phyloP scores from a whole-genome alignment of 345 rosid genomes.

The Gossypium thurberi region DNA sequence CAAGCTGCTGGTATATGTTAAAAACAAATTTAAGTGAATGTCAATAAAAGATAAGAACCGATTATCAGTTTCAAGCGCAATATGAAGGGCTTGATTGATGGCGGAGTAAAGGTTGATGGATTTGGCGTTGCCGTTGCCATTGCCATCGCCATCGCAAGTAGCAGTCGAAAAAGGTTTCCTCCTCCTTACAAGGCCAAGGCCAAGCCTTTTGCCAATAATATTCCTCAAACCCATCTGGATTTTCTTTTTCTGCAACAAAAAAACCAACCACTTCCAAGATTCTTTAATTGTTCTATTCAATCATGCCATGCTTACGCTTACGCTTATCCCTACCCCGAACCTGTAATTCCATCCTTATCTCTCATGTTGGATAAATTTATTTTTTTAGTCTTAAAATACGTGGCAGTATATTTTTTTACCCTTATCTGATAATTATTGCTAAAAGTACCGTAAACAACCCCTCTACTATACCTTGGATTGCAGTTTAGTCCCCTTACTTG shows the following conservation, averaged over 20 bases:
- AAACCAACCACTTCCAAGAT: background rate
- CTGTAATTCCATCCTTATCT: too few relatives aligned
- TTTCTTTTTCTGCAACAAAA: background rate
- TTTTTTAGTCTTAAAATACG: too few relatives aligned
- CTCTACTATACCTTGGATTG: too few relatives aligned
- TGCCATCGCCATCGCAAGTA: background rate
- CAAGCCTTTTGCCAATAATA: background rate
- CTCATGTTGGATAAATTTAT: too few relatives aligned
- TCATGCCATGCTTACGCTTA: background rate
- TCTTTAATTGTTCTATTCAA: background rate
- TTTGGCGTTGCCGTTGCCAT: background rate
- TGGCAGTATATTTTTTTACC: too few relatives aligned
- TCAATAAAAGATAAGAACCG: constrained; percentile 25
- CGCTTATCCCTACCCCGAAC: background rate
- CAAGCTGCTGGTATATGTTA: background rate
- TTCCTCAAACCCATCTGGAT: constrained; percentile 5
- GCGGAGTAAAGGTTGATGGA: background rate
- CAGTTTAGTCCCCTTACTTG: too few relatives aligned
- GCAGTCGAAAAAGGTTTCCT: constrained; percentile 9
- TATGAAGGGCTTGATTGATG: background rate
- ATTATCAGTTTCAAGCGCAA: constrained; percentile 32
- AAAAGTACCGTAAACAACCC: too few relatives aligned
- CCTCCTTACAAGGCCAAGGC: background rate
- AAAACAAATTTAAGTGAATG: background rate
- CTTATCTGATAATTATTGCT: too few relatives aligned